phyloP scores from a whole-genome alignment of 495 filamentous ascomycete genomes.

The Aspergillus egyptiacus region DNA sequence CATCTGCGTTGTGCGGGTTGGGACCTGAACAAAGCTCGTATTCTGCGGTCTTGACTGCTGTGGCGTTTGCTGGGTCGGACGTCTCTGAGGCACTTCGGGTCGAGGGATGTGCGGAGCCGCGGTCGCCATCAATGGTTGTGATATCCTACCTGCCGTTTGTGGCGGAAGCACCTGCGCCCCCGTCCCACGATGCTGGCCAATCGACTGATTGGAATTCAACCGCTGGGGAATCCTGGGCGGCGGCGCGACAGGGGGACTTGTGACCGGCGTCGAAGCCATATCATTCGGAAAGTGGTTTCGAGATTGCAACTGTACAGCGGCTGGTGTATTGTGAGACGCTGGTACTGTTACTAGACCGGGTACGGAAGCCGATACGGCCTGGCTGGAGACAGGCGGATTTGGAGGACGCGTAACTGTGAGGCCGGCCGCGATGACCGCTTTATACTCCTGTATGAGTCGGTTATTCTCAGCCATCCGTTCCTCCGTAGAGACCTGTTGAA shows the following conservation, averaged over 20 bases:
- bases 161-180: neutral
- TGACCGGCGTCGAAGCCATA: neutral
- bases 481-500: neutral
- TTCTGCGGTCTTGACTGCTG: neutral
- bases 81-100: neutral
- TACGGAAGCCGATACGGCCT: neutral
- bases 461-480: conserved; percentile 15
- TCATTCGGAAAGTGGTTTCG: neutral
- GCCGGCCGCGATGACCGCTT: neutral
- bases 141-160: neutral
- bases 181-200: neutral
- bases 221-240: neutral
- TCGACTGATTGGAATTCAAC: neutral
- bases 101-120: neutral
- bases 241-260: neutral
- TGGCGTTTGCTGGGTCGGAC: conserved; percentile 3
- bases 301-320: neutral
- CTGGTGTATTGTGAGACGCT: neutral
- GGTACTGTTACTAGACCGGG: neutral
- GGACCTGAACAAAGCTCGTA: neutral
- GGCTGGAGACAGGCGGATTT: neutral
- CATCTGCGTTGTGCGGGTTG: neutral
- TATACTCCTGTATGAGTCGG: conserved; percentile 12
- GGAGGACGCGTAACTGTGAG: neutral
- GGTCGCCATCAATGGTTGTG: neutral